These are phyloP conservation scores for Citeromyces matritensis DNA, from an alignment of 805 yeast genomes.

Conservation along the genomic window DNA sequence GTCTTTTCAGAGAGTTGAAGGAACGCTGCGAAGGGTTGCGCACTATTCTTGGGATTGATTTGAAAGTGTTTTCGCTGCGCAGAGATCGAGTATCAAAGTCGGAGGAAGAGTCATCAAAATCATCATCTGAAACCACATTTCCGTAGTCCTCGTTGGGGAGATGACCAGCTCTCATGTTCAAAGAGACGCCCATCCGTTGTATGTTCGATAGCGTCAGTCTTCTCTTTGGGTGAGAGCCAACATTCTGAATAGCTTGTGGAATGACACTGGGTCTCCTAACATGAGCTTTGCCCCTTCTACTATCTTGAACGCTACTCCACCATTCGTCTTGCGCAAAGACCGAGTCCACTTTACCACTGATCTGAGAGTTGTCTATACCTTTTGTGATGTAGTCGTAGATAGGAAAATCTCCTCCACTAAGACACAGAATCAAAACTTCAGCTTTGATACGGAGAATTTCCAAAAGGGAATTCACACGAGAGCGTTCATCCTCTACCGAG, in stretches of 20 bases:
- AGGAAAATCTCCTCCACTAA: slow-evolving; percentile 37
- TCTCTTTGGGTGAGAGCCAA: slow-evolving; percentile 17
- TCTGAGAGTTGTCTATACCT: slow-evolving; percentile 29
- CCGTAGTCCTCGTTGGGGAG: slow-evolving; percentile 19
- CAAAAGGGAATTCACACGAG: slow-evolving; percentile 46
- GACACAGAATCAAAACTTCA: slow-evolving; percentile 56
- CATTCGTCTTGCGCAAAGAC: slow-evolving; percentile 54
- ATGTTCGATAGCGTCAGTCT: slow-evolving; percentile 45
- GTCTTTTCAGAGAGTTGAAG: background rate
- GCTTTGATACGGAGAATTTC: slow-evolving; percentile 78
- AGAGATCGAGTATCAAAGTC: slow-evolving; percentile 5
- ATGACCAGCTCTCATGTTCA: slow-evolving; percentile 57
- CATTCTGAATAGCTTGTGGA: slow-evolving; percentile 11
- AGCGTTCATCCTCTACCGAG: slow-evolving; percentile 59
- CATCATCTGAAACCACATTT: slow-evolving; percentile 13
- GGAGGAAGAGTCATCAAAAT: slow-evolving; percentile 9
- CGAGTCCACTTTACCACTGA: slow-evolving; percentile 29
- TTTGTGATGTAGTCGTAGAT: slow-evolving; percentile 66
- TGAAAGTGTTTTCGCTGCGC: background rate
- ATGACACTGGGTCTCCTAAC: slow-evolving; percentile 4
- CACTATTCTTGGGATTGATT: too few relatives aligned
- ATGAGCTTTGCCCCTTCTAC: slow-evolving; percentile 9
- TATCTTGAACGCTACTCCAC: slow-evolving; percentile 61
- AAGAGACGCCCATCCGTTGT: slow-evolving; percentile 65
- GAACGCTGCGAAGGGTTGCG: background rate